These are phyloP conservation scores for Pistacia vera DNA, from an alignment of 345 rosid genomes.

Conservation along the genomic window DNA sequence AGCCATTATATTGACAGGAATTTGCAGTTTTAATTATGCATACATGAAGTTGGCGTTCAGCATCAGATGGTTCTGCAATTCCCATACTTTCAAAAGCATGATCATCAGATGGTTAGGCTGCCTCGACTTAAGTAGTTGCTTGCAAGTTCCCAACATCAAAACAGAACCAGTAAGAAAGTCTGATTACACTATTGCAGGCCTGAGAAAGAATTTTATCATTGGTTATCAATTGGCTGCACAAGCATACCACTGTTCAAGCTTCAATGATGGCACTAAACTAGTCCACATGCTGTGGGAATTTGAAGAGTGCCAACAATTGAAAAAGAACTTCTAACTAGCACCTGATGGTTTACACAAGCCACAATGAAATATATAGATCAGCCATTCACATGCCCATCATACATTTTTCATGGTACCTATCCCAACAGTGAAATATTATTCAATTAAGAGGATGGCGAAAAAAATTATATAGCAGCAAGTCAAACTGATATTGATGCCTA, in stretches of 20 bases:
- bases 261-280: not conserved
- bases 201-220: too few relatives aligned
- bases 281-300: not conserved
- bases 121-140: not conserved
- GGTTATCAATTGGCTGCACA: not conserved
- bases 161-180: not conserved
- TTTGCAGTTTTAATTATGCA: not conserved
- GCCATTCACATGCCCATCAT: not conserved
- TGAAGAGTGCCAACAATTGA: not conserved
- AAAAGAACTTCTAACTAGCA: not conserved
- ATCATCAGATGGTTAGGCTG: not conserved
- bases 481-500: not conserved
- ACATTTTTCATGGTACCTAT: conserved; percentile 7
- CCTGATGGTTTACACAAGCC: not conserved
- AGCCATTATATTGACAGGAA: not conserved
- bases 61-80: not conserved
- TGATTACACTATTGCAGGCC: too few relatives aligned
- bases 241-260: not conserved
- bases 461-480: not conserved
- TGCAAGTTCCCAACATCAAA: not conserved
- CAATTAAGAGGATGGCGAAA: not conserved
- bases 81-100: not conserved
- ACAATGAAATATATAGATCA: not conserved
- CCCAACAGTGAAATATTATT: not conserved
- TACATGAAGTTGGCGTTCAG: not conserved